Conservation (phyloP, 1,284 basidiomycete species). For the Thecaphora frezii region DNA sequence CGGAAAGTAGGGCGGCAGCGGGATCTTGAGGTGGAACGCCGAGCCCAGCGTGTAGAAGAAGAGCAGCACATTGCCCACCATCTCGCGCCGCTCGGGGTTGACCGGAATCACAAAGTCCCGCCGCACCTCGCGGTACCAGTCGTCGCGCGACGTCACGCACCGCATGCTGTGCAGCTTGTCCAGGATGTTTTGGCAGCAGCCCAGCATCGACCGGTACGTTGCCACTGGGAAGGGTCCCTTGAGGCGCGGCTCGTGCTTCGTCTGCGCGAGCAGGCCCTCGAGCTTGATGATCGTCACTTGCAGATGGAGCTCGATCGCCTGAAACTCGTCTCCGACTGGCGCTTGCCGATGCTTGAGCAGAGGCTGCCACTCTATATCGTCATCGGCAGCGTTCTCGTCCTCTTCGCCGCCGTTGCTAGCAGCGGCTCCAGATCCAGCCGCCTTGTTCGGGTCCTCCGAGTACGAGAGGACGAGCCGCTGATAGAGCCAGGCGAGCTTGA, state of each 20-base stretch:
- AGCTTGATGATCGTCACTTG: constrained; percentile 81
- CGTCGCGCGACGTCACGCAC: constrained; percentile 86
- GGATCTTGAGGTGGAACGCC: constrained; percentile 83
- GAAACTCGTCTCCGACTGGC: constrained; percentile 34
- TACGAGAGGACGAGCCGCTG: constrained; percentile 50
- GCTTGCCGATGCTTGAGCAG: constrained; percentile 20
- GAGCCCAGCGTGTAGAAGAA: constrained; percentile 85
- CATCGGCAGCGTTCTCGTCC: constrained; percentile 2
- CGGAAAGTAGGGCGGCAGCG: constrained; percentile 89
- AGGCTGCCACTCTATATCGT: constrained; percentile 28
- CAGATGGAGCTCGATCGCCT: constrained; percentile 82
- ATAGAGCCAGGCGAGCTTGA: constrained; percentile 53
- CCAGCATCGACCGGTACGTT: constrained; percentile 80
- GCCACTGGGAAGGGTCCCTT: constrained; percentile 66
- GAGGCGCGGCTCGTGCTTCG: constrained; percentile 86
- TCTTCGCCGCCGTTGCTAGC: background rate
- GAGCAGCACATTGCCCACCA: constrained; percentile 85
- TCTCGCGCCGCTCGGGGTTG: constrained; percentile 73
- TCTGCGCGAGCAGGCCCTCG: constrained; percentile 72
- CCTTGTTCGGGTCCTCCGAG: constrained; percentile 25
- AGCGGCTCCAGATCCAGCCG: background rate
- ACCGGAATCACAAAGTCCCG: constrained; percentile 78
- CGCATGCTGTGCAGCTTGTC: constrained; percentile 82
- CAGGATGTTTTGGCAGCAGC: constrained; percentile 79
- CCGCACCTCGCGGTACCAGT: constrained; percentile 81